Percentiles rank a stretch among this genome's conserved stretches.
phyloP scores from a whole-genome alignment of 2,329 filamentous ascomycete species.

The Aureobasidium sp. region DNA sequence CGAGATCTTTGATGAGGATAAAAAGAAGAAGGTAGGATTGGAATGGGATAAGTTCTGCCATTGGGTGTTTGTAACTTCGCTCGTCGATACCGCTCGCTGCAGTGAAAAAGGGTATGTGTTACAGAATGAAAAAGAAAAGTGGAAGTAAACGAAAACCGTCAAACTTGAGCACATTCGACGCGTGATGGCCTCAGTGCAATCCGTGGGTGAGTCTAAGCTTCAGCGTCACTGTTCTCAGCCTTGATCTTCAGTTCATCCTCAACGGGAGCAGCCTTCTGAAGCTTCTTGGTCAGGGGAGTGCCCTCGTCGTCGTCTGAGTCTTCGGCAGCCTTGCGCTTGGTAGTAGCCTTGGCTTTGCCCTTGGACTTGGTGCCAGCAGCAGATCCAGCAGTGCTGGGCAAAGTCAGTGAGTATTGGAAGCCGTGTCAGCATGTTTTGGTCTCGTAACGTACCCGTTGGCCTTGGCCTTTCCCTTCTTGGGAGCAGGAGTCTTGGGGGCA shows the following conservation, averaged over 20 bases:
- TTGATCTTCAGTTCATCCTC: neutral
- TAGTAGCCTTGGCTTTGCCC: neutral
- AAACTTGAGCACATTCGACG: neutral
- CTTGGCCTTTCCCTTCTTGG: slow-evolving; percentile 5
- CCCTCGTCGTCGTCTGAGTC: slow-evolving; percentile 7
- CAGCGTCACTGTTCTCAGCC: neutral
- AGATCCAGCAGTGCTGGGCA: neutral
- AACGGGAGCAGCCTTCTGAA: slow-evolving; percentile 26
- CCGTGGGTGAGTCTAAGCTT: neutral
- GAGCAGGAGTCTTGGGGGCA: slow-evolving; percentile 2
- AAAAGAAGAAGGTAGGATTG: neutral
- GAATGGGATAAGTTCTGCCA: neutral
- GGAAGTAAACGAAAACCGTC: neutral
- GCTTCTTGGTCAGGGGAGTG: slow-evolving; percentile 23
- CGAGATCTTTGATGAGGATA: neutral
- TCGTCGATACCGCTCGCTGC: neutral
- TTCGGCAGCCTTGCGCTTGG: slow-evolving; percentile 1
- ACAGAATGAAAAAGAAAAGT: neutral
- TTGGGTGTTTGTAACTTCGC: neutral
- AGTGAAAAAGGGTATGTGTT: neutral
- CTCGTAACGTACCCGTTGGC: neutral
- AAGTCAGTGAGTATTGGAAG: neutral
- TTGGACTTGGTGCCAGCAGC: slow-evolving; percentile 1
- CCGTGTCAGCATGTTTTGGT: neutral
- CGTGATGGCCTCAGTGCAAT: neutral